phyloP scores from a whole-genome alignment of 179 eudicot species.

The Heliamphora pulchella region DNA sequence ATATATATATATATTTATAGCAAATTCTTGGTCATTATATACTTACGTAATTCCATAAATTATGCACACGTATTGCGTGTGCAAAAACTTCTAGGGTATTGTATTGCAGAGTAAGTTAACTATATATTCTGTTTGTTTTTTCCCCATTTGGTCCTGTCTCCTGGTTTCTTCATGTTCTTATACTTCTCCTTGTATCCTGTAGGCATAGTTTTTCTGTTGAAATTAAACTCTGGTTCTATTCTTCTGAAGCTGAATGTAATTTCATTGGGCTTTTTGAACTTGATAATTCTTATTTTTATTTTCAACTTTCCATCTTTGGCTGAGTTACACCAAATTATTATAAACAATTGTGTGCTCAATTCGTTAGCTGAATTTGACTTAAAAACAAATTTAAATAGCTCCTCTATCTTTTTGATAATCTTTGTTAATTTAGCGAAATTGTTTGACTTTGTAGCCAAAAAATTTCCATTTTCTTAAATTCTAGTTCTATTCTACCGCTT shows the following conservation, averaged over 20 bases:
- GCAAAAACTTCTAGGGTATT: too few species aligned
- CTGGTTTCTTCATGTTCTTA: background rate
- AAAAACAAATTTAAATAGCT: background rate
- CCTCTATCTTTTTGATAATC: background rate
- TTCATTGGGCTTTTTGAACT: background rate
- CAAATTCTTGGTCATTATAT: too few species aligned
- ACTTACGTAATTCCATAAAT: too few species aligned
- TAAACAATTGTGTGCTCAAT: background rate
- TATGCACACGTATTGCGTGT: too few species aligned
- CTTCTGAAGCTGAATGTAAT: background rate
- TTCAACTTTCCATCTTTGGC: conserved; percentile 3
- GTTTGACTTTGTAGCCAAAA: background rate
- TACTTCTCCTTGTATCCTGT: background rate
- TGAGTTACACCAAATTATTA: background rate
- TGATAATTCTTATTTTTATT: background rate
- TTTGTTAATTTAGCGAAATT: background rate
- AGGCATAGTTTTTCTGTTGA: background rate
- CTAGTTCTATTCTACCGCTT: background rate
- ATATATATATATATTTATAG: too few species aligned
- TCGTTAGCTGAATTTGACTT: background rate
- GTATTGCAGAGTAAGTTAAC: too few species aligned
- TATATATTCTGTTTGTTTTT: too few species aligned
- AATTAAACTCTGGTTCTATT: background rate
- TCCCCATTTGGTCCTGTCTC: too few species aligned
- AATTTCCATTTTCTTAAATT: background rate